These are phyloP conservation scores for Alopecurus myosuroides DNA, from an alignment of 176 grass and related monocot genomes.

Conservation along the genomic window DNA sequence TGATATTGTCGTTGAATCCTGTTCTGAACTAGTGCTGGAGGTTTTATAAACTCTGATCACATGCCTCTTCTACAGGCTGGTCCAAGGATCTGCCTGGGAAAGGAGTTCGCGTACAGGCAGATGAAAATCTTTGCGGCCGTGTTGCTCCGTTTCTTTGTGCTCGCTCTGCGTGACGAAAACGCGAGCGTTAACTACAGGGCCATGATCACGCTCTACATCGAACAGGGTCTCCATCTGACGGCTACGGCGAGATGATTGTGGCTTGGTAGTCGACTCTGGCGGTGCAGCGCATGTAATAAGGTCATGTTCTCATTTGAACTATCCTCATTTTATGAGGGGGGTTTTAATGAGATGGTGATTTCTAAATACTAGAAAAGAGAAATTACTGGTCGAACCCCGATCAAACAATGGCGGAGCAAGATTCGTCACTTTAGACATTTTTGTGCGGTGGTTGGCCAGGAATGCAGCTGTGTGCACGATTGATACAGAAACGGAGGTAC, in stretches of 20 bases:
- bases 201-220: conserved; percentile 35
- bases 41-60: background rate
- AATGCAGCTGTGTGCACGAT: no score
- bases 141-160: conserved; percentile 45
- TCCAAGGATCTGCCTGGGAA: conserved; percentile 60
- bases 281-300: no score
- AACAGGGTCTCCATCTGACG: conserved; percentile 41
- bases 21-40: background rate
- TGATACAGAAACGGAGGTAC: no score
- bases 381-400: no score
- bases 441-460: no score
- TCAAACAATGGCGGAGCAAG: no score
- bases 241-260: conserved; percentile 28
- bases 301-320: no score
- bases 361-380: no score
- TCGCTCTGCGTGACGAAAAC: conserved; percentile 30
- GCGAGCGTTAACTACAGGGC: conserved; percentile 26
- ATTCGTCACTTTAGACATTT: no score
- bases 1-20: background rate
- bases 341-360: no score
- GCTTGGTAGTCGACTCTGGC: background rate
- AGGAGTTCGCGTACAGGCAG: conserved; percentile 69
- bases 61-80: conserved; percentile 28
- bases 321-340: no score
- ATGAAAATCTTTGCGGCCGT: conserved; percentile 62